Conservation (phyloP, 108 stramenopile genomes). For the Chaetoceros muelleri region DNA sequence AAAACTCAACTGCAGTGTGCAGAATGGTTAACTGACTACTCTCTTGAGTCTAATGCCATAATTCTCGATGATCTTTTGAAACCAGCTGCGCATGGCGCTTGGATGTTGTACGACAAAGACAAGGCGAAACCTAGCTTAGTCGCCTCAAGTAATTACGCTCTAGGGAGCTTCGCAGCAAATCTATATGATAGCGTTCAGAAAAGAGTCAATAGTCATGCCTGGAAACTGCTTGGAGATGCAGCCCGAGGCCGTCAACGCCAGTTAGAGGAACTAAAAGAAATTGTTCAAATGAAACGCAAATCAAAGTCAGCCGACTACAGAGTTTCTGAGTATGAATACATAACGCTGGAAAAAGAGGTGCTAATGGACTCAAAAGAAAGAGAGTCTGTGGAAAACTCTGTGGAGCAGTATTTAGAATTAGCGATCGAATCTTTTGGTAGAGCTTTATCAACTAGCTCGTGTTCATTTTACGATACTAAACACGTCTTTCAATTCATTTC, state of each 20-base stretch:
- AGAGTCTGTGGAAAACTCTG: constrained; percentile 16
- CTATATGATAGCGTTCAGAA: constrained; percentile 33
- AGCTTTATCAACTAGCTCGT: constrained; percentile 35
- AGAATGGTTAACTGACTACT: constrained; percentile 63
- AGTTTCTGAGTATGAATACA: constrained; percentile 6
- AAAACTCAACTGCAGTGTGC: constrained; percentile 48
- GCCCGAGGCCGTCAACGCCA: constrained; percentile 31
- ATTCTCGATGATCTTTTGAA: constrained; percentile 53
- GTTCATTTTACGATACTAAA: constrained; percentile 24
- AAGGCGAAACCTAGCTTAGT: constrained; percentile 9
- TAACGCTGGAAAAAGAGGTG: constrained; percentile 21
- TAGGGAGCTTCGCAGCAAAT: constrained; percentile 48
- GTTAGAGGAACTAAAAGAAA: constrained; percentile 14
- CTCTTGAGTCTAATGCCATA: constrained; percentile 40
- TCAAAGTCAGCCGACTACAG: background rate
- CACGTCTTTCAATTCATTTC: constrained; percentile 62
- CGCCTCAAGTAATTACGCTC: constrained; percentile 27
- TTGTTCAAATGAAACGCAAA: constrained; percentile 14
- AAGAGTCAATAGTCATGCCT: constrained; percentile 49
- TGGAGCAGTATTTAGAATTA: constrained; percentile 33
- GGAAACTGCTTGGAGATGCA: constrained; percentile 38
- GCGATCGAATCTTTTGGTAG: constrained; percentile 44
- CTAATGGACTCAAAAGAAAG: constrained; percentile 31
- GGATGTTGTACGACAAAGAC: constrained; percentile 14
- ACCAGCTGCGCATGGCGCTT: constrained; percentile 40